Percentiles rank a stretch among this genome's conserved stretches.
Evolutionary conservation across 2,329 filamentous ascomycete species (phyloP).

Genomic region (Gnomoniopsis sp.): DNA sequence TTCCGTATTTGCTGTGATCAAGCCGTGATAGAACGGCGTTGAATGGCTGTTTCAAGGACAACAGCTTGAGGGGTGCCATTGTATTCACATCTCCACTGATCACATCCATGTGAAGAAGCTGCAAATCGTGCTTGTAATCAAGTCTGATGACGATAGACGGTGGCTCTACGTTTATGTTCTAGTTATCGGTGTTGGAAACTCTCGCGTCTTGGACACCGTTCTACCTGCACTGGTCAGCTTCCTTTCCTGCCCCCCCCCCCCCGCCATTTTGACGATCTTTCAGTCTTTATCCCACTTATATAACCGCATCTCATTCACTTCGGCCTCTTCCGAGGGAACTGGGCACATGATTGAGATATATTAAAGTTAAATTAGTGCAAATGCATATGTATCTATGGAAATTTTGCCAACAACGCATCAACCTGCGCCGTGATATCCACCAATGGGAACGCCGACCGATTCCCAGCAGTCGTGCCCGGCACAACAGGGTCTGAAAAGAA

Average conservation of each 20-base stretch:
- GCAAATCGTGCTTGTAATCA: background rate
- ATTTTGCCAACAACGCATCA: conserved; percentile 20
- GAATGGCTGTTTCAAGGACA: conserved; percentile 9
- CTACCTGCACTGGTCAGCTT: too few relatives aligned
- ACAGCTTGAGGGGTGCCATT: conserved; percentile 2
- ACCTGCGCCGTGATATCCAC: conserved; percentile 27
- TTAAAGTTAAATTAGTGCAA: background rate
- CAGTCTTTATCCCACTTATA: too few relatives aligned
- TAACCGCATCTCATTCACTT: too few relatives aligned
- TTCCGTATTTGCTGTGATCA: too few relatives aligned
- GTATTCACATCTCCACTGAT: background rate
- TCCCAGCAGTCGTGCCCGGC: conserved; percentile 26
- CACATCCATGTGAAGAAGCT: conserved; percentile 5
- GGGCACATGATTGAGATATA: background rate
- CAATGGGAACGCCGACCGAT: conserved; percentile 26
- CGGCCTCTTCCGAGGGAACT: too few relatives aligned
- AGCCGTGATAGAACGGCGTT: background rate
- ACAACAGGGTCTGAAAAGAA: conserved; percentile 26
- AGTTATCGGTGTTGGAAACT: too few relatives aligned
- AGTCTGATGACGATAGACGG: background rate
- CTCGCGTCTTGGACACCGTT: background rate
- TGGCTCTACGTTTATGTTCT: too few relatives aligned
- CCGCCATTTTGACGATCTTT: too few relatives aligned
- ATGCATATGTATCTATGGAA: background rate
- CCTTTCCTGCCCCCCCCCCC: too few relatives aligned